Percentiles rank a stretch among this genome's conserved stretches.
phyloP scores from a whole-genome alignment of 805 yeast species.

The Suhomyces emberorum region DNA sequence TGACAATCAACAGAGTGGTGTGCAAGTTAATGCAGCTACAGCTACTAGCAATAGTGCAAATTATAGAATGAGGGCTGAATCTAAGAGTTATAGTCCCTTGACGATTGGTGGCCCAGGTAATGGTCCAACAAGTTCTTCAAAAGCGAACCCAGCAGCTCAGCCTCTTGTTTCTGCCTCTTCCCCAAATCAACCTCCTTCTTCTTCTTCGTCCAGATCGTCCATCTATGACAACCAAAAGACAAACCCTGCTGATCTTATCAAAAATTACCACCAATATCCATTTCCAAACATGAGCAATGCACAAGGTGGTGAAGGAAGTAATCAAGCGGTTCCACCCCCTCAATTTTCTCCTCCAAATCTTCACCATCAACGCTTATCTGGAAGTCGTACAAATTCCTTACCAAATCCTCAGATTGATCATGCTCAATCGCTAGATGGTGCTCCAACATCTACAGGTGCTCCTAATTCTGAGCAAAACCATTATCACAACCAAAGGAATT shows the following conservation, averaged over 20 bases:
- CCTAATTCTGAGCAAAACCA: background rate
- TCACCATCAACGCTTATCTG: constrained; percentile 1
- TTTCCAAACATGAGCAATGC: constrained; percentile 13
- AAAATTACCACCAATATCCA: constrained; percentile 14
- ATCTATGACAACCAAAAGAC: constrained; percentile 1
- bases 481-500: constrained; percentile 15
- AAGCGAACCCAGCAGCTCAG: constrained; percentile 1
- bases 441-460: background rate
- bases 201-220: constrained; percentile 6
- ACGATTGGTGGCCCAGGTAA: constrained; percentile 11
- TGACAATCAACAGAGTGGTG: constrained; percentile 20
- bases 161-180: constrained; percentile 1
- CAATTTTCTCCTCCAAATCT: background rate
- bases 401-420: constrained; percentile 16
- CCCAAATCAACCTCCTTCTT: background rate
- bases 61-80: constrained; percentile 11
- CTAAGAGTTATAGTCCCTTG: constrained; percentile 17
- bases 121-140: constrained; percentile 6
- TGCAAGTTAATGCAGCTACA: background rate
- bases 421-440: constrained; percentile 1
- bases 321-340: too few relatives aligned
- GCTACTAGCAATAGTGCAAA: background rate
- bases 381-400: constrained; percentile 19
- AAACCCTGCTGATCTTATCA: constrained; percentile 2
- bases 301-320: background rate